Evolutionary conservation across 257 asterid species (phyloP), one percentile per base, ranked within the genome.

Genomic region (Plantago elongata): DNA sequence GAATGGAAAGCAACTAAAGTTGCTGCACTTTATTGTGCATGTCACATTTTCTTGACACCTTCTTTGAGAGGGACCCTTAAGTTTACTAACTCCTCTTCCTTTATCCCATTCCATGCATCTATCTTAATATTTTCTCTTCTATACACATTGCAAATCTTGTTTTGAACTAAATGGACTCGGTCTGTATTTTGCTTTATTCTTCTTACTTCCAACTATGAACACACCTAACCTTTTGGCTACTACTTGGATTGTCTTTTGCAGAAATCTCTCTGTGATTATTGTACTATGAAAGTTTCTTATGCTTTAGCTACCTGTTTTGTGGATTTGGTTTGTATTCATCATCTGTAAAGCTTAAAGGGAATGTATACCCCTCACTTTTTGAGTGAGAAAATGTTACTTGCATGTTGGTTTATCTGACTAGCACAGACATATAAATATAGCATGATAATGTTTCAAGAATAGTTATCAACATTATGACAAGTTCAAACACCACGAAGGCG

Each of bases 1-100:
- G 78, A 76, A 64, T 16, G 16, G 63, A 75, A 78, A 71, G 67
- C 71, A 78, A 65, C 64, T 71, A 83, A 83, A 83, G 89, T 60
- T 65, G 73, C 27, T 49, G 62, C 70, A 22, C 82, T 83, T 77
- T 77, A 43, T 56, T 69, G 37, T 64, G 68, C 66, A 44, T 46
- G 62, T 69, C 77, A 74, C 75, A 64, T 38, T 78, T 68, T 51
- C 57, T 43, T 14, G 57, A 73, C 64, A 65, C 61, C 69, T 58
- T 65, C 54, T 56, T 59, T 45, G 55, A 44, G 70, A 46, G 42
- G 74, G 71, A 63, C 16, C 75, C 73, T 76, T 9, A 3, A 69
- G 64, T 58, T 69, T 69, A 64, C 72, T 69, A 71, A 62, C 62
- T 57, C 60, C 62, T 57, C 60, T 64, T 70, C 74, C 66, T 58